phyloP scores from a whole-genome alignment of 176 grass and related monocot species.

The Hordeum vulgare region MorexV3_pseudomolecules_assembly NC_058521.1:467631484-467631983 shows the following conservation, averaged over 20 bases:
- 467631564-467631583: too few relatives aligned
- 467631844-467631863: neutral
- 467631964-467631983: neutral
- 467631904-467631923: neutral
- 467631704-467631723: neutral
- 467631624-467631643: too few relatives aligned
- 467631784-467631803: neutral
- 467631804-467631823: neutral
- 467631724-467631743: neutral
- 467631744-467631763: neutral
- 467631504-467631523: too few relatives aligned
- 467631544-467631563: too few relatives aligned
- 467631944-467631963: neutral
- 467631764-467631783: neutral
- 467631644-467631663: neutral
- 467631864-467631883: neutral
- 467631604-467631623: too few relatives aligned
- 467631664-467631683: neutral
- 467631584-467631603: too few relatives aligned
- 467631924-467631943: neutral
- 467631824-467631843: neutral
- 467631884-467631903: neutral
- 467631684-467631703: neutral
- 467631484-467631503: too few relatives aligned
- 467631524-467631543: too few relatives aligned